Percentiles rank a stretch among this genome's conserved stretches.
Conservation (phyloP, 257 asterid genomes). For the Craterostigma plantagineum region DNA sequence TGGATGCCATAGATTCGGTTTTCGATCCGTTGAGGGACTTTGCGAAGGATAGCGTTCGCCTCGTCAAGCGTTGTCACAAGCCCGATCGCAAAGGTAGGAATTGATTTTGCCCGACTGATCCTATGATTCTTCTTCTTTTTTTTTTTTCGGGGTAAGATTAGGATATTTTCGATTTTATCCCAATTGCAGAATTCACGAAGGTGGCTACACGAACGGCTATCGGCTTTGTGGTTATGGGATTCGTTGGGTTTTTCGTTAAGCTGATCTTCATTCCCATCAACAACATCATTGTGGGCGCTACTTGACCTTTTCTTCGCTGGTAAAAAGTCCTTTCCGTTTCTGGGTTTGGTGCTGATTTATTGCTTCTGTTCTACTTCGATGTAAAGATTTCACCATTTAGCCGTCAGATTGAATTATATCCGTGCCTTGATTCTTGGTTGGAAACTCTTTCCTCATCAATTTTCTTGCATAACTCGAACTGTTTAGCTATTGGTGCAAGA, state of each 20-base stretch:
- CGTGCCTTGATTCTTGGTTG: too few species aligned
- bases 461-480: too few species aligned
- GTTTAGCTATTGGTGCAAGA: too few species aligned
- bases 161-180: not conserved
- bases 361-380: too few species aligned
- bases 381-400: too few species aligned
- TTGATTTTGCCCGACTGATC: not conserved
- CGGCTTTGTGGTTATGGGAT: conserved; percentile 18
- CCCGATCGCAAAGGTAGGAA: conserved; percentile 13
- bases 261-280: conserved; percentile 15
- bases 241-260: conserved; percentile 14
- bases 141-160: not conserved
- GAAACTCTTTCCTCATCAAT: too few species aligned
- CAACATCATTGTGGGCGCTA: conserved; percentile 12
- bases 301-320: not conserved
- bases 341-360: too few species aligned
- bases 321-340: too few species aligned
- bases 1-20: conserved; percentile 14
- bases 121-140: not conserved
- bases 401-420: too few species aligned
- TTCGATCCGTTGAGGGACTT: conserved; percentile 12
- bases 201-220: conserved; percentile 17
- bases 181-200: conserved; percentile 10
- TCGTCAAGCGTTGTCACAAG: conserved; percentile 15
- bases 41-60: conserved; percentile 14